phyloP scores from a whole-genome alignment of 768 basidiomycete genomes.

The Cystobasidium onofrii region DNA sequence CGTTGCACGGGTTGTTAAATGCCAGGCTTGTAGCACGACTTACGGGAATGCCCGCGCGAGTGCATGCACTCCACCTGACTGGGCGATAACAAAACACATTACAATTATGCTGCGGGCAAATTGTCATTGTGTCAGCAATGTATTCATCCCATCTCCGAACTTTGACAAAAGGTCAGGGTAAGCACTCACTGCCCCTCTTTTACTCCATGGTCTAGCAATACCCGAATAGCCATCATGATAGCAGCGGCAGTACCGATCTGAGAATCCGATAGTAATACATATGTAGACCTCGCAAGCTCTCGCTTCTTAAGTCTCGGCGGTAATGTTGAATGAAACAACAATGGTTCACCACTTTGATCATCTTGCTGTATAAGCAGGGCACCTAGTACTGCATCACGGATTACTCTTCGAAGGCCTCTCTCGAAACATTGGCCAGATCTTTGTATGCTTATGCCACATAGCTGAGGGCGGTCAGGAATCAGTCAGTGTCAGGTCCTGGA shows the following conservation, averaged over 20 bases:
- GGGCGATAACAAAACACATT: constrained; percentile 63
- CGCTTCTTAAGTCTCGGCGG: constrained; percentile 64
- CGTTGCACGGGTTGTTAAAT: no score
- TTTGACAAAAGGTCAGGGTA: not conserved
- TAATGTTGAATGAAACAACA: constrained; percentile 71
- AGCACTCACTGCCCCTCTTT: constrained; percentile 52
- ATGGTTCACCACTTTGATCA: constrained; percentile 70
- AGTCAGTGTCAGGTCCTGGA: no score
- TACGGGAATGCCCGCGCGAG: constrained; percentile 73
- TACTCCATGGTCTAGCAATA: constrained; percentile 86
- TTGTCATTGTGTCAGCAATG: not conserved
- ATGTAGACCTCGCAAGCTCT: constrained; percentile 59
- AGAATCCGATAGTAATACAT: constrained; percentile 82
- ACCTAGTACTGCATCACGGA: constrained; percentile 76
- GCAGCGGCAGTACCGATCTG: constrained; percentile 77
- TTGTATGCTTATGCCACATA: constrained; percentile 77
- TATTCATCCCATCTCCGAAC: not conserved
- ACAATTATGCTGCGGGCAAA: constrained; percentile 35
- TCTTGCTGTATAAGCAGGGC: constrained; percentile 87
- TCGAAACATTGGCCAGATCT: constrained; percentile 78
- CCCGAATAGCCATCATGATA: constrained; percentile 88
- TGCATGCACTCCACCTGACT: constrained; percentile 67
- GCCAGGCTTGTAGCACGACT: constrained; percentile 45
- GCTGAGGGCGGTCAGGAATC: constrained; percentile 48
- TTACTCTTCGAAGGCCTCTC: constrained; percentile 77